Evolutionary conservation across 2,329 filamentous ascomycete genomes (phyloP).

Genomic region (Cadophora malorum): DNA sequence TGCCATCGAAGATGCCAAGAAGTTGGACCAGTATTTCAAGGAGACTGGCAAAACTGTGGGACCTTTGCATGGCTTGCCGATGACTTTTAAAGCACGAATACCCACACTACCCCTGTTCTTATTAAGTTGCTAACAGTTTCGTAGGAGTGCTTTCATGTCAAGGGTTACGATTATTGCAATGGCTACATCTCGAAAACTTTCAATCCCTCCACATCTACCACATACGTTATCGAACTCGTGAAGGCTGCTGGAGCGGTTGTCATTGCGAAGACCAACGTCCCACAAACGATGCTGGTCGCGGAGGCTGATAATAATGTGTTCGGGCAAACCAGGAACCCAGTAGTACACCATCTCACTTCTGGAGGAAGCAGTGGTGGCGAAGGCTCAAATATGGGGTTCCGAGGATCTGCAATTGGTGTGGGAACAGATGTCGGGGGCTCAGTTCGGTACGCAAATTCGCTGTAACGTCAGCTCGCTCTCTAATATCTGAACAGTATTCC

Average conservation of each 20-base stretch:
- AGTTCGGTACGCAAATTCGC: constrained; percentile 73
- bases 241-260: constrained; percentile 77
- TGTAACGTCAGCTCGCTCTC: constrained; percentile 75
- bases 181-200: constrained; percentile 76
- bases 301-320: constrained; percentile 30
- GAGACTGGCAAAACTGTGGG: constrained; percentile 44
- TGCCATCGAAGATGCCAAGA: constrained; percentile 44
- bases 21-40: constrained; percentile 52
- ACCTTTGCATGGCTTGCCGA: constrained; percentile 26
- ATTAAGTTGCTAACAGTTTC: not conserved
- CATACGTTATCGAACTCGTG: constrained; percentile 72
- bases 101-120: constrained; percentile 32
- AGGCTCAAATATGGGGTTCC: constrained; percentile 77
- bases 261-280: constrained; percentile 95
- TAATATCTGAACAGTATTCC: constrained; percentile 69
- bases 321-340: constrained; percentile 44
- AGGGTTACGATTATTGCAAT: constrained; percentile 81
- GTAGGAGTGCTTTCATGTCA: constrained; percentile 75
- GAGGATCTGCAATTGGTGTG: constrained; percentile 77
- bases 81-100: constrained; percentile 23
- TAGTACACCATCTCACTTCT: constrained; percentile 78
- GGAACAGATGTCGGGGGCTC: constrained; percentile 90
- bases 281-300: constrained; percentile 53
- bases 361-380: constrained; percentile 80
- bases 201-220: constrained; percentile 59